These are phyloP conservation scores for Chytriomyces sp. DNA, from an alignment of 192 early-diverging fungal genomes.

Conservation along the genomic window DNA sequence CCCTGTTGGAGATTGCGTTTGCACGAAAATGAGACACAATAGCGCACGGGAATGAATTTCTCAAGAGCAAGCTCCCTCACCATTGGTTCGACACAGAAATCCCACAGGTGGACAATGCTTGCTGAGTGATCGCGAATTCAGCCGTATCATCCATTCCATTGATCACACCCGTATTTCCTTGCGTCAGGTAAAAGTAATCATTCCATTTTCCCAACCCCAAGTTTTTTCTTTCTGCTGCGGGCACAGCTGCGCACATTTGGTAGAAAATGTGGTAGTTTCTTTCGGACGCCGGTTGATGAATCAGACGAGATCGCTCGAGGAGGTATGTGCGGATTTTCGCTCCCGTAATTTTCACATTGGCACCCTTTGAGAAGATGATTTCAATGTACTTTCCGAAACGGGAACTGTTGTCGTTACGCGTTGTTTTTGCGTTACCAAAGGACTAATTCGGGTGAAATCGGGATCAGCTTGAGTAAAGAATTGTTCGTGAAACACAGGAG, in stretches of 20 bases:
- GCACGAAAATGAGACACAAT: neutral
- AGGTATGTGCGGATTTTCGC: conserved; percentile 96
- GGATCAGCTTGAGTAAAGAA: neutral
- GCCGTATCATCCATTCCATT: conserved; percentile 88
- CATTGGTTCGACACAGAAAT: conserved; percentile 82
- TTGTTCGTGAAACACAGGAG: neutral
- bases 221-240: conserved; percentile 80
- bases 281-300: conserved; percentile 91
- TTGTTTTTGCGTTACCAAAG: conserved; percentile 99
- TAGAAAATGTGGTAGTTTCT: conserved; percentile 99
- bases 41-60: neutral
- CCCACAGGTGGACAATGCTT: conserved; percentile 84
- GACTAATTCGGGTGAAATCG: conserved; percentile 49
- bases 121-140: conserved; percentile 88
- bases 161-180: conserved; percentile 80
- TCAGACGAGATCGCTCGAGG: conserved; percentile 92
- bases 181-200: conserved; percentile 85
- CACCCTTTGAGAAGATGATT: conserved; percentile 84
- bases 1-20: conserved; percentile 33
- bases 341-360: conserved; percentile 79
- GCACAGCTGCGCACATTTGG: conserved; percentile 92
- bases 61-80: conserved; percentile 40
- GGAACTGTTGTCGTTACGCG: conserved; percentile 97
- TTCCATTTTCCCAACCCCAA: conserved; percentile 77
- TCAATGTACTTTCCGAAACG: conserved; percentile 99